Base-by-base conservation (phyloP, 495 filamentous ascomycete species). In the Penicillium soppii region DNA sequence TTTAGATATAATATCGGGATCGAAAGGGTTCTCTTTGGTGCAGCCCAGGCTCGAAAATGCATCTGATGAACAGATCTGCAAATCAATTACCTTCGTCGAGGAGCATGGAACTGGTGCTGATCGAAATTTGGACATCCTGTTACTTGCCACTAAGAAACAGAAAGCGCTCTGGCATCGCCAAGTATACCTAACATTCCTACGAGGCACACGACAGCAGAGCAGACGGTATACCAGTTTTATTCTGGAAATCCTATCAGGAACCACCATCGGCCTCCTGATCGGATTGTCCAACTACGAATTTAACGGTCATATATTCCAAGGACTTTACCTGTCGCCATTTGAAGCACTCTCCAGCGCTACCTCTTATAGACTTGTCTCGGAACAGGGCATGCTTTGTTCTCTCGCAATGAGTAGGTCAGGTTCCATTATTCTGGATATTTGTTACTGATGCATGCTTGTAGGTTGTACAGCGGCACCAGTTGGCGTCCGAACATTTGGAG, bases 401-500 rank as follows among this genome's bases (percentile, higher is more conserved):
- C 23, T 43, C 6, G 22, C 40, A 26, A 43, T 43, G 10, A 27
- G 40, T 43, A 43, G n/a, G n/a, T n/a, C n/a, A 23, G 40, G 25
- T 5, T 27, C 25, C 4, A 5, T 9, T 4, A 27, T 27, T 9
- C 25, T 26, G 6, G 7, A 16, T 15, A 20, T 12, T 43, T n/a
- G 15, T 12, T 23, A 13, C 23, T 8, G n/a, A 26, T 27, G 7
- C 8, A 13, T 5, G 13, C 8, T 77, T 10, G 74, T 79, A 36
- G 80, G 79, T 2, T 72, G 82, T 6, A 72, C 76, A 5, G 71
- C 77, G 9, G 72, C 70, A 20, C 72, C 81, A 0, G 79, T 81
- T 3, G 78, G 76, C 4, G 80, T 84, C 23, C 72, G 69, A 44
- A 66, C 78, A 32, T 82, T 83, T 58, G 81, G 75, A 6, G 80